Base-by-base conservation (phyloP, 2,329 filamentous ascomycete species). In the Amesomyces nigricolor region DNA sequence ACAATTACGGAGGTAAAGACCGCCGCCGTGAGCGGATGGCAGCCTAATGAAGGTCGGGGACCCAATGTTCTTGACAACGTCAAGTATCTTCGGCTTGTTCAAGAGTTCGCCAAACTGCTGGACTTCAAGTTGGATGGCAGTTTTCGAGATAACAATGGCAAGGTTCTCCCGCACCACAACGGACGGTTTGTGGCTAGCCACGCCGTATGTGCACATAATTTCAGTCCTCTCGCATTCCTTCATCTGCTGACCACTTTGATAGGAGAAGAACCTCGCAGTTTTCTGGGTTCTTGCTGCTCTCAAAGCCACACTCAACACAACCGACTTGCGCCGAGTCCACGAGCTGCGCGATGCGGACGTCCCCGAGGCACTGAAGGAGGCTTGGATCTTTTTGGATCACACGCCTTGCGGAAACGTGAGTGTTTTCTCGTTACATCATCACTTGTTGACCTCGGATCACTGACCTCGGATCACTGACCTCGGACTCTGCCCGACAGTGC, bases 1-100 rank as follows among this genome's bases (percentile, higher is more conserved):
- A 26, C 8, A 0, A 22, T 45, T 1, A 9, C 52, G 0, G 40
- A 19, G 1, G 54, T 60, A 3, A 39, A 56, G 7, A 56, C 50
- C 6, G 51, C 53, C 3, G 63, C 61, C 1, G 47, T 54, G 0
- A 64, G 62, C 6, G 62, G 61, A 0, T 65, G 62, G 62, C 35
- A 40, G 5, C 13, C 47, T 1, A 53, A 58, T 11, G 4, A 9
- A 4, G 22, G 5, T 2, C 30, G 30, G 14, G 11, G 46, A 0
- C 14, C 3, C 2, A 50, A 53, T 5, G 56, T 62, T 1, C 38
- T 64, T 0, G 50, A 58, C 16, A 63, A 58, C n/a, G 22, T 1
- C 1, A 54, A 55, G 11, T 62, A 61, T n/a, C 50, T 54, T 0
- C n/a, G 16, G 1, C 45, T 61, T 2, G 61, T 64, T 5, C 22